These are phyloP conservation scores for Vinca minor DNA, from an alignment of 257 asterid genomes.

Conservation along the genomic window DNA sequence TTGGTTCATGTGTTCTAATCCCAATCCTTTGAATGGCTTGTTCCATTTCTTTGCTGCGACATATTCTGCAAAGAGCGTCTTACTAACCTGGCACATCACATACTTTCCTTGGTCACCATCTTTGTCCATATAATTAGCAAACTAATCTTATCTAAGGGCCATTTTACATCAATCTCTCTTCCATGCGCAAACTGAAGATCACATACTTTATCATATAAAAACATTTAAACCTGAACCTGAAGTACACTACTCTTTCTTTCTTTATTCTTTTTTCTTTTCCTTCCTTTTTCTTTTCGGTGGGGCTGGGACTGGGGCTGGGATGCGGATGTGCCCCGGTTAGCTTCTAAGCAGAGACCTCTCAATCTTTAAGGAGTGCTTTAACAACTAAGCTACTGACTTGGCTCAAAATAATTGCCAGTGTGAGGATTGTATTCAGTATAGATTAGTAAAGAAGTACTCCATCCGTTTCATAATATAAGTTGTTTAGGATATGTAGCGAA, in stretches of 20 bases:
- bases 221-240: background rate
- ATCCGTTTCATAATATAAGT: no score
- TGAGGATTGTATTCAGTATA: no score
- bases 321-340: no score
- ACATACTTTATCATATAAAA: background rate
- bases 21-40: slow-evolving; percentile 73
- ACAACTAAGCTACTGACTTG: no score
- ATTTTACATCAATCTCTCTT: slow-evolving; percentile 7
- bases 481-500: no score
- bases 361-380: no score
- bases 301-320: no score
- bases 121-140: background rate
- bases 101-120: background rate
- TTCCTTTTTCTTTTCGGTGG: no score
- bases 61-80: slow-evolving; percentile 76
- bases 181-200: background rate
- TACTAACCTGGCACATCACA: slow-evolving; percentile 61
- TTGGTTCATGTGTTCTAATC: slow-evolving; percentile 86
- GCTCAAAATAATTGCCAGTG: no score
- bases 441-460: background rate
- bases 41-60: slow-evolving; percentile 47
- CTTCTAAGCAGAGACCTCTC: no score
- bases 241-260: background rate
- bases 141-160: background rate
- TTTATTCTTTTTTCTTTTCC: no score